Conservation (phyloP, 306 rosid genomes). For the Trifolium pratense region DNA sequence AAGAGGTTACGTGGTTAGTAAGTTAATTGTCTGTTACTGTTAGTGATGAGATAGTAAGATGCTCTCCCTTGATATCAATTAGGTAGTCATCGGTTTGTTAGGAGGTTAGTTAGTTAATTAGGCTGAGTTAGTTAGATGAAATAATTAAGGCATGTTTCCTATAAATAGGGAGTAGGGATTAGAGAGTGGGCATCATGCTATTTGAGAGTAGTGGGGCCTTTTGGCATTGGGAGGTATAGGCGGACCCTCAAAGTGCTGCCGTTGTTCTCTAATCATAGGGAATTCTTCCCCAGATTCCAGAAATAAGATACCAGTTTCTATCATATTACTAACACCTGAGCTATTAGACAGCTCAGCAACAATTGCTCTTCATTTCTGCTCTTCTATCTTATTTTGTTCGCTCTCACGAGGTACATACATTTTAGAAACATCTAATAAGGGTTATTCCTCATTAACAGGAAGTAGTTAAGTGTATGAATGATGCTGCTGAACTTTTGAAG, state of each 20-base stretch:
- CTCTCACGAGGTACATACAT: conserved; percentile 16
- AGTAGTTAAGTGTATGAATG: conserved; percentile 58
- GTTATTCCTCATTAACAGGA: conserved; percentile 58
- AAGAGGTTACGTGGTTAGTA: not conserved
- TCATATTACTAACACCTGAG: not conserved
- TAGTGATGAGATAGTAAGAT: not conserved
- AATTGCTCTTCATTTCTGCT: conserved; percentile 32
- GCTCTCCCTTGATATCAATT: too few species aligned
- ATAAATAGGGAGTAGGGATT: conserved; percentile 8
- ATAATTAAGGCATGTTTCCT: conserved; percentile 1
- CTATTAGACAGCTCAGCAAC: conserved; percentile 22
- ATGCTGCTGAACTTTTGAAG: conserved; percentile 66
- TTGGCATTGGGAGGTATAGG: not conserved
- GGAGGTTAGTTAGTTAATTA: not conserved
- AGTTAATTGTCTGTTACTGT: not conserved
- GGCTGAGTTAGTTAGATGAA: conserved; percentile 8
- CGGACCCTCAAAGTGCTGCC: not conserved
- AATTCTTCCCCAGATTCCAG: conserved; percentile 6
- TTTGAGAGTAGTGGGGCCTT: conserved; percentile 6
- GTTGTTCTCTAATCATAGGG: not conserved
- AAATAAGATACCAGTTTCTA: not conserved
- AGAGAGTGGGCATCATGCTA: not conserved
- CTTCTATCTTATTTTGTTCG: conserved; percentile 14
- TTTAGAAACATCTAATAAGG: conserved; percentile 35
- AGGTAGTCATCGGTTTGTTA: not conserved